Conservation (phyloP, 768 basidiomycete genomes). For the Leucocoprinus sp. region DNA sequence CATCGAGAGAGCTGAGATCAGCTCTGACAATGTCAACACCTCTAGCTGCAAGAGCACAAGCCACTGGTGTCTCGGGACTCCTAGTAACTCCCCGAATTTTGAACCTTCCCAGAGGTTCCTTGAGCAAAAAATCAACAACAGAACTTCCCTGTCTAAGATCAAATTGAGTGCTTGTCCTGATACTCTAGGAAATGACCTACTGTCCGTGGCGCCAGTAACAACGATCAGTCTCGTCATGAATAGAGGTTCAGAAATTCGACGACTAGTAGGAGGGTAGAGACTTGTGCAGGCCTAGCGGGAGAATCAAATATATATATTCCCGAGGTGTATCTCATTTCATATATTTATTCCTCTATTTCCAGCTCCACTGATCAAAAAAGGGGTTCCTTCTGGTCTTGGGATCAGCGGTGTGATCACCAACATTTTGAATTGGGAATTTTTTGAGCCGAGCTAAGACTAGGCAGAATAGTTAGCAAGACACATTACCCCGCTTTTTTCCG, state of each 20-base stretch:
- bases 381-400: too few relatives aligned
- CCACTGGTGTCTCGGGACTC: slow-evolving; percentile 8
- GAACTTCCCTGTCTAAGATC: slow-evolving; percentile 15
- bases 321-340: too few relatives aligned
- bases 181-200: slow-evolving; percentile 9
- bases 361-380: too few relatives aligned
- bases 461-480: too few relatives aligned
- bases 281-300: too few relatives aligned
- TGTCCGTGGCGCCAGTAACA: slow-evolving; percentile 15
- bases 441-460: too few relatives aligned
- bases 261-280: not conserved
- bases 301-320: not conserved
- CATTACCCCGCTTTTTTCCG: too few relatives aligned
- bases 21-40: slow-evolving; percentile 14
- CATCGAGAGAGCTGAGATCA: slow-evolving; percentile 12
- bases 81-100: slow-evolving; percentile 11
- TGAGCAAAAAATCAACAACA: slow-evolving; percentile 14
- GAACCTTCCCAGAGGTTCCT: slow-evolving; percentile 13
- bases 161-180: not conserved
- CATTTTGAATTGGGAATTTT: too few relatives aligned
- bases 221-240: slow-evolving; percentile 12
- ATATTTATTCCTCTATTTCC: not conserved
- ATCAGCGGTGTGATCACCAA: too few relatives aligned
- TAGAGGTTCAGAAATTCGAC: not conserved
- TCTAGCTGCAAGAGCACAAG: slow-evolving; percentile 10